Evolutionary conservation across 2,329 filamentous ascomycete species (phyloP).

Genomic region (Alternaria arborescens): DNA sequence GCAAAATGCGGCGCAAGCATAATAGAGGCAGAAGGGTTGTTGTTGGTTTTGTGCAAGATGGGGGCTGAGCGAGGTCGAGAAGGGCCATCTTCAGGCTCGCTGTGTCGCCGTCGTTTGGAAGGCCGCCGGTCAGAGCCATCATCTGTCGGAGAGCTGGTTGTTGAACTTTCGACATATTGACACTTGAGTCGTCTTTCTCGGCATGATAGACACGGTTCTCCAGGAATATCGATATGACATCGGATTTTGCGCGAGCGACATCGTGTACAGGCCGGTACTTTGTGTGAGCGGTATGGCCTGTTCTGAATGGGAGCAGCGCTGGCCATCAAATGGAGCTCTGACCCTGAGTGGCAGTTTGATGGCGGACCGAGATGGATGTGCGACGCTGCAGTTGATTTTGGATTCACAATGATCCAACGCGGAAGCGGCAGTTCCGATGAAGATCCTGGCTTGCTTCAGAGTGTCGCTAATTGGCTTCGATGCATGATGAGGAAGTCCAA

Average conservation of each 20-base stretch:
- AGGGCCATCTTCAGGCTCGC: constrained; percentile 34
- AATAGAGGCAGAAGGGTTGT: constrained; percentile 48
- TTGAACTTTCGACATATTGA: constrained; percentile 44
- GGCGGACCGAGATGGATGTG: not conserved
- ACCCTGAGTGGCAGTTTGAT: not conserved
- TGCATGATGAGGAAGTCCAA: constrained; percentile 1
- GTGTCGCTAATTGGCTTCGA: not conserved
- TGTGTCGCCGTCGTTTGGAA: constrained; percentile 40
- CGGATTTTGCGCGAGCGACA: constrained; percentile 54
- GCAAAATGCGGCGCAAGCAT: constrained; percentile 53
- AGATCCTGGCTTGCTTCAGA: not conserved
- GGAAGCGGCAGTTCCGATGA: not conserved
- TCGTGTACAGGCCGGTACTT: constrained; percentile 53
- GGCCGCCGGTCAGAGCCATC: constrained; percentile 33
- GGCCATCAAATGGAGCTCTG: constrained; percentile 36
- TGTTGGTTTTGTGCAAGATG: constrained; percentile 40
- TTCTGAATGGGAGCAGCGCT: constrained; percentile 44
- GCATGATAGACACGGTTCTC: constrained; percentile 52
- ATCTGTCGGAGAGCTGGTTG: constrained; percentile 32
- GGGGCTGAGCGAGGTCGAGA: constrained; percentile 37
- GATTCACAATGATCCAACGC: not conserved
- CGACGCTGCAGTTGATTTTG: not conserved
- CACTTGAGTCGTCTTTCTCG: constrained; percentile 50
- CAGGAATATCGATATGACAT: constrained; percentile 53
- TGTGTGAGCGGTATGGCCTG: constrained; percentile 55